Evolutionary conservation across 495 filamentous ascomycete genomes (phyloP), one percentile per base, ranked within the genome.

Genomic region (Xylaria curta): DNA sequence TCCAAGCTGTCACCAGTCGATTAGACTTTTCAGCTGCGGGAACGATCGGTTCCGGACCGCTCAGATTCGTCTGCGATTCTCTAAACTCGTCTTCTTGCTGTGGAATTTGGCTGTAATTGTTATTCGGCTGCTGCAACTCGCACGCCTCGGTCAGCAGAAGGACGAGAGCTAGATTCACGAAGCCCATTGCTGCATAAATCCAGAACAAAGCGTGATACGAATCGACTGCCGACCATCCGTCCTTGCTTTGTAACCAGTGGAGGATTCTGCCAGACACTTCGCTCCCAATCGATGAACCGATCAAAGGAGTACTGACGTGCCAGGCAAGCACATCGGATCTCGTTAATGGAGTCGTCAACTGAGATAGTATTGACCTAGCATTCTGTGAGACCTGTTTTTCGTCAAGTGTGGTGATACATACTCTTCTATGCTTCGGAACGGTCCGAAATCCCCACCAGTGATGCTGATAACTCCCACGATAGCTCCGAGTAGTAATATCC

Each of bases 371-470:
- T 4, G 91, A 92, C 68, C 77, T 79, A 59, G 24, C 28, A n/a
- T 12, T 26, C 24, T 44, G 51, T 77, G 15, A 77, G 73, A 40
- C 26, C 42, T 46, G 17, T 6, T 46, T 36, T 51, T 21, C 7
- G 2, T 70, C 40, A 10, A 42, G 21, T 26, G 21, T 3, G 24
- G 17, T 13, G 59, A 21, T 13, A 76, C 77, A 62, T 66, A 81
- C 81, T 96, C 93, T 77, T 97, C 94, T n/a, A 95, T 88, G 28
- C 93, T 93, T 59, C 91, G 87, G 80, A 96, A 97, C 0, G 93
- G 93, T 0, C 91, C 91, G 66, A 94, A 93, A 75, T 94, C 92
- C 74, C 90, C 92, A 6, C 92, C 92, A 81, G 90, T 91, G 61
- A 93, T 91, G 81, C 91, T 94, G 65, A 96, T 94, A 56, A 97